phyloP scores from a whole-genome alignment of 1,284 basidiomycete species.

The Porogramme epimiltina region DNA sequence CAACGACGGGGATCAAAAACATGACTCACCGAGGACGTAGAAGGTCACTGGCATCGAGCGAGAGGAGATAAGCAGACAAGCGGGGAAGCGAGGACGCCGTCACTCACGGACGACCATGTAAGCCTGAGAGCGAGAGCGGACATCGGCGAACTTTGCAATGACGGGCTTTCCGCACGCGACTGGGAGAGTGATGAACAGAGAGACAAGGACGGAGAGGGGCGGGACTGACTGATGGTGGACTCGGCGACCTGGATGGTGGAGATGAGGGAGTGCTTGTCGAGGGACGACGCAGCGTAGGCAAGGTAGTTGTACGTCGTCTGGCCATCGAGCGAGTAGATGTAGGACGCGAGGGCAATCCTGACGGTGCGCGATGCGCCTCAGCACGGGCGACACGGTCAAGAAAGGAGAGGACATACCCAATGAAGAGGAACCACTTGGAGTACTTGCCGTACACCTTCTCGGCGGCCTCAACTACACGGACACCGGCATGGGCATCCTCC shows the following conservation, averaged over 20 bases:
- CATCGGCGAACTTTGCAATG: slow-evolving; percentile 80
- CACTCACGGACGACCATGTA: slow-evolving; percentile 67
- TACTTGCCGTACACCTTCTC: slow-evolving; percentile 53
- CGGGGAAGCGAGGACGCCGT: not conserved
- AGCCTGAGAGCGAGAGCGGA: slow-evolving; percentile 57
- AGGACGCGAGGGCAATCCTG: slow-evolving; percentile 69
- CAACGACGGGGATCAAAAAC: not conserved
- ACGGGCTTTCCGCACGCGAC: slow-evolving; percentile 76
- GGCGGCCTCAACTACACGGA: slow-evolving; percentile 52
- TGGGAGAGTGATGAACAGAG: slow-evolving; percentile 26
- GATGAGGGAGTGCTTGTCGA: slow-evolving; percentile 61
- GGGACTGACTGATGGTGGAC: slow-evolving; percentile 53
- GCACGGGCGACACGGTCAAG: not conserved
- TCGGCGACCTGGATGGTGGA: slow-evolving; percentile 67
- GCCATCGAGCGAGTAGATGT: slow-evolving; percentile 77
- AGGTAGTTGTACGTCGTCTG: slow-evolving; percentile 72
- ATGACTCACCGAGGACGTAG: slow-evolving; percentile 49
- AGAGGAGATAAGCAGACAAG: not conserved
- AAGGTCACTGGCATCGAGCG: slow-evolving; percentile 44
- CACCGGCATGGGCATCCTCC: slow-evolving; percentile 46
- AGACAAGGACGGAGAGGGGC: slow-evolving; percentile 51
- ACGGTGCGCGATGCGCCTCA: not conserved
- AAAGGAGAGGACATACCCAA: slow-evolving; percentile 44
- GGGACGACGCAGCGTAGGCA: slow-evolving; percentile 61
- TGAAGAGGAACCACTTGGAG: slow-evolving; percentile 63